Base-by-base conservation (phyloP, 768 basidiomycete genomes). In the Leccinum uliginosum region DNA sequence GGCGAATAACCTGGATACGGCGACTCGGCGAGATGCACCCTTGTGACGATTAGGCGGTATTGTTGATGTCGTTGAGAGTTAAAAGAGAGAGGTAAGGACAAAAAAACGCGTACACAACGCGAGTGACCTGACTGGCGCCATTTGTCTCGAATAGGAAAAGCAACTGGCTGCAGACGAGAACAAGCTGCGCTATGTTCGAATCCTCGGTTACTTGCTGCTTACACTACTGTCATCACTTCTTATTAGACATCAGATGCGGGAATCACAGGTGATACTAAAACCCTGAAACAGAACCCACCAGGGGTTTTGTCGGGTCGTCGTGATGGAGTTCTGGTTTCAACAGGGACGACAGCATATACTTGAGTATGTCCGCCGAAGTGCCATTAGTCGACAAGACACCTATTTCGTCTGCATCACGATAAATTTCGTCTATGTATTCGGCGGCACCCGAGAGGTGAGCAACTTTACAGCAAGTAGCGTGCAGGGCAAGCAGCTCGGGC, bases 381-480 rank as follows among this genome's bases (percentile, higher is more conserved):
- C 58, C 58, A 3, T 59, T 46, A 44, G 32, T 11, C 11, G 55
- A 29, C 58, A 59, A 44, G 35, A 49, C 47, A 15, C 24, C 46
- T 27, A 17, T 26, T 11, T 54, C 7, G 6, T 61, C 52, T 38
- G 49, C 60, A 45, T 61, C 60, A 3, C 34, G 29, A 44, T 46
- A 45, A 21, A 59, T 15, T n/a, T 44, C 10, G 14, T 67, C 65
- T 3, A 65, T 65, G 32, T 62, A 53, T 21, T 67, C 55, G 17
- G 48, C 50, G 0, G 67, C 59, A 40, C 63, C 67, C 10, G 68
- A 67, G 6, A 69, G 43, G 44, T 68, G 60, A n/a, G 65, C 63
- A 27, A 69, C 67, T 53, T 67, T 62, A 35, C 53, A 59, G 53
- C 65, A 68, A 43, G 60, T 58, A 8, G 67, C 62, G 50, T 69